phyloP scores from a whole-genome alignment of 257 asterid genomes.

The Petunia secreta region DNA sequence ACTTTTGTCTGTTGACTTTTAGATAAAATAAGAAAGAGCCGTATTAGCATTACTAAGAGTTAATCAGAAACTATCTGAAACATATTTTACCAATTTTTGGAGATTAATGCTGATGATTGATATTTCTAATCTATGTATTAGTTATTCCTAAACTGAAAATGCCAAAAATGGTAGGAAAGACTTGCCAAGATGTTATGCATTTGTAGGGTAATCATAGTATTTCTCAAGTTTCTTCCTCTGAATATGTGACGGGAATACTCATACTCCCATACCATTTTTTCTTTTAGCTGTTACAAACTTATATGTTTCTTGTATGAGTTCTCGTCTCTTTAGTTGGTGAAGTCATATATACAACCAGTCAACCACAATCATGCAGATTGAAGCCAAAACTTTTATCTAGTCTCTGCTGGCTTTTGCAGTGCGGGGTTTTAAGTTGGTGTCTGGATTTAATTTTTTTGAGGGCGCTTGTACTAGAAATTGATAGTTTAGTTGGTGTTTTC shows the following conservation, averaged over 20 bases:
- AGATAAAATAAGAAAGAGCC: neutral
- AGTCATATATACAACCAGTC: neutral
- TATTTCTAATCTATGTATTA: neutral
- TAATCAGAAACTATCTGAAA: neutral
- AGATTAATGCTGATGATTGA: slow-evolving; percentile 12
- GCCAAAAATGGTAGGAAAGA: neutral
- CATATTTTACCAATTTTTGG: neutral
- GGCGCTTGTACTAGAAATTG: neutral
- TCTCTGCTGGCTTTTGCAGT: neutral
- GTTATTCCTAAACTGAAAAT: slow-evolving; percentile 3
- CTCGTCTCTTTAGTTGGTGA: neutral
- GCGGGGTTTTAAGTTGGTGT: neutral
- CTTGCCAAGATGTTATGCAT: neutral
- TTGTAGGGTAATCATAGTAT: slow-evolving; percentile 5
- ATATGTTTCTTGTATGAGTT: slow-evolving; percentile 14
- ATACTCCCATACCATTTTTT: neutral
- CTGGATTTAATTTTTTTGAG: neutral
- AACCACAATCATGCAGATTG: slow-evolving; percentile 10
- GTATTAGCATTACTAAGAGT: slow-evolving; percentile 9
- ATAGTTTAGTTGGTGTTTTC: neutral
- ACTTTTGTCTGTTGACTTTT: slow-evolving; percentile 30
- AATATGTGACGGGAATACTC: neutral
- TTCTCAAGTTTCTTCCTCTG: slow-evolving; percentile 15
- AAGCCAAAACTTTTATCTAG: neutral
- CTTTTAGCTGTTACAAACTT: neutral